Base-by-base conservation (phyloP, 2,329 filamentous ascomycete species). In the Corynespora cassiicola region DNA sequence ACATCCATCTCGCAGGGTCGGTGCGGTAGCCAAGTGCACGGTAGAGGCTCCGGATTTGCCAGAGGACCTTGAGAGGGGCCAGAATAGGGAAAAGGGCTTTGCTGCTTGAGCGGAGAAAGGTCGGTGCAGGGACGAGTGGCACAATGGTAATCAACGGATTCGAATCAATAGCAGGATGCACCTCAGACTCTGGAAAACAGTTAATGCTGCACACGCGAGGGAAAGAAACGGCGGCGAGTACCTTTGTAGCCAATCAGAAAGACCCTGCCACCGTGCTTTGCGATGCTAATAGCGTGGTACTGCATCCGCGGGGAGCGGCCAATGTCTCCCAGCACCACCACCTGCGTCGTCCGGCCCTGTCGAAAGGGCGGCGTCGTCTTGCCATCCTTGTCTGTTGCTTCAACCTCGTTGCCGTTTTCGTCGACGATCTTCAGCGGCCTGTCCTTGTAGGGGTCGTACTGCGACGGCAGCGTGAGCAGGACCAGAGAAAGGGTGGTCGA, bases 291-390 rank as follows among this genome's bases (percentile, higher is more conserved):
- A 14, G 92, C 92, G 78, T 99, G 94, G 59, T 99, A 97, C 64
- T 97, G 91, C 92, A 99, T 99, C 39, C 94, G 89, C 32, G 94
- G 94, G 65, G 92, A 97, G 29, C 91, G 84, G 24, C 94, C 94
- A 65, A 99, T 91, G 63, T 99, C 94, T 28, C 94, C 94, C 18
- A 99, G 80, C 12, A 99, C 94, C 11, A 99, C 78, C 35, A 99
- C 82, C 68, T 96, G 90, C 27, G 92, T 79, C 1, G 76, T 79
- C 22, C 74, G 70, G 41, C 77, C 70, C 23, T 58, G 52, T 32
- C 63, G 66, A 35, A 46, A 59, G 18, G 36, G 28, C 14, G 41
- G n/a, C 3, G 50, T 45, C 10, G 55, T 43, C 27, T 52, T 57
- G 10, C 50, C 56, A 38, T 62, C 51, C 33, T 30, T 52, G 20